Evolutionary conservation across 495 filamentous ascomycete genomes (phyloP), one percentile per base, ranked within the genome.

Genomic region (Daldinia grandis): DNA sequence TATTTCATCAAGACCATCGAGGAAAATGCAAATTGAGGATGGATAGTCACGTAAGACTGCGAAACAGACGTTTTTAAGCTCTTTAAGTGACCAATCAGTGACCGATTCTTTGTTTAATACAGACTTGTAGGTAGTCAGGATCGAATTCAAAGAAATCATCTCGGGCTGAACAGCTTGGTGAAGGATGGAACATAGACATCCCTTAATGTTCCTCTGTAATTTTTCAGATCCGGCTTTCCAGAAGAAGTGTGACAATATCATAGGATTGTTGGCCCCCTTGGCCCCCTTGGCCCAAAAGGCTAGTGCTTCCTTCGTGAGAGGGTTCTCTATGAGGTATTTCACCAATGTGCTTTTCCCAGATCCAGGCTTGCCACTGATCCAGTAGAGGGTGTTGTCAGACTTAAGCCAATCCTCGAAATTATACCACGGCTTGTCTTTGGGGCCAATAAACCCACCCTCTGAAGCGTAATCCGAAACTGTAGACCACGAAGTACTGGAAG

Each of bases 1-100:
- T 53, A 66, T 30, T 42, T 61, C 64, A 44, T 59, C 64, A 2
- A 66, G 64, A 7, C 64, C 55, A 14, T 60, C 64, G 38, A 68
- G 8, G 27, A 62, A 62, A n/a, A 60, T 55, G 56, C 51, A 60
- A 19, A 62, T 15, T 40, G 57, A 19, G n/a, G 57, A 65, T 8
- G 56, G 64, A 31, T 61, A 55, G 4, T 10, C 19, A 15, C 15
- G 15, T 21, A 62, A 55, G 1, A 62, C 21, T 3, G 24, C 28
- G 19, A 62, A 33, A 3, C 33, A 56, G n/a, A 47, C 27, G 21
- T 47, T 8, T 12, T 47, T 3, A 10, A 47, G 42, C 17, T 47
- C 42, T 10, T 47, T 24, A 19, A 4, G 8, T 21, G 17, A 47
- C 42, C 17, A 47, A 19, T 47, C 42, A 19, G n/a, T 9, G 17